Percentiles rank a stretch among this genome's conserved stretches.
Conservation (phyloP, 495 filamentous ascomycete genomes). For the Aspergillus mulundensis region DNA sequence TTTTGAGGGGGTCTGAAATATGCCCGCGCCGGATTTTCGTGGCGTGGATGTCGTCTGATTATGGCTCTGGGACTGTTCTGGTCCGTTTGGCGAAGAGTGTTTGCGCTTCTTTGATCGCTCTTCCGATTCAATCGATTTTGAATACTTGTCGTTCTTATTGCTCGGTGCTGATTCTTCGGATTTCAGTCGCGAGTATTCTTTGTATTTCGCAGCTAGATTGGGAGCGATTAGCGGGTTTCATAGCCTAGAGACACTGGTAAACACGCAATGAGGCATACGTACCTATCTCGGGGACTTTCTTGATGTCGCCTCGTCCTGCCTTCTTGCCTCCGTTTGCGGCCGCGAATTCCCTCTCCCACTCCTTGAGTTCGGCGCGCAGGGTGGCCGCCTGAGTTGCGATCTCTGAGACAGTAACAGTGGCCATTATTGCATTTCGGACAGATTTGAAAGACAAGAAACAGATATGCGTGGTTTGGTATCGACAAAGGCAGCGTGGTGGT, state of each 20-base stretch:
- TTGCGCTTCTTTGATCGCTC: constrained; percentile 38
- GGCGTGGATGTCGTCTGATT: constrained; percentile 19
- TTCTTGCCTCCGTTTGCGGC: constrained; percentile 65
- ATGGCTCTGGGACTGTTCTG: constrained; percentile 10
- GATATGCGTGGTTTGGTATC: not conserved
- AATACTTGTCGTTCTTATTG: constrained; percentile 27
- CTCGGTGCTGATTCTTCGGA: constrained; percentile 42
- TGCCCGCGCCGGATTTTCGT: constrained; percentile 31
- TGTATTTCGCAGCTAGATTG: constrained; percentile 76
- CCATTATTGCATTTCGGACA: constrained; percentile 30
- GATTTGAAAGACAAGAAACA: not conserved
- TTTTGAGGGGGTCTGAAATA: constrained; percentile 47
- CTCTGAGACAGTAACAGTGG: constrained; percentile 25
- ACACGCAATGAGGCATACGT: constrained; percentile 17
- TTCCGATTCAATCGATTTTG: constrained; percentile 12
- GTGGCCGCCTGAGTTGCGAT: constrained; percentile 23
- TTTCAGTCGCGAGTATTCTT: constrained; percentile 75
- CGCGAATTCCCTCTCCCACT: constrained; percentile 80
- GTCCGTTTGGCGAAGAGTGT: constrained; percentile 30
- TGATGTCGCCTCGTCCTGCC: constrained; percentile 81
- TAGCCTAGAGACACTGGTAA: not conserved
- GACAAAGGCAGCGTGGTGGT: not conserved
- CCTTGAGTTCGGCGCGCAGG: constrained; percentile 74
- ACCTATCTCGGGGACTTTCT: constrained; percentile 79
- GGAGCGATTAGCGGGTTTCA: not conserved